Conservation (phyloP, 1,139 yeast genomes). For the Candida smagusa region DNA sequence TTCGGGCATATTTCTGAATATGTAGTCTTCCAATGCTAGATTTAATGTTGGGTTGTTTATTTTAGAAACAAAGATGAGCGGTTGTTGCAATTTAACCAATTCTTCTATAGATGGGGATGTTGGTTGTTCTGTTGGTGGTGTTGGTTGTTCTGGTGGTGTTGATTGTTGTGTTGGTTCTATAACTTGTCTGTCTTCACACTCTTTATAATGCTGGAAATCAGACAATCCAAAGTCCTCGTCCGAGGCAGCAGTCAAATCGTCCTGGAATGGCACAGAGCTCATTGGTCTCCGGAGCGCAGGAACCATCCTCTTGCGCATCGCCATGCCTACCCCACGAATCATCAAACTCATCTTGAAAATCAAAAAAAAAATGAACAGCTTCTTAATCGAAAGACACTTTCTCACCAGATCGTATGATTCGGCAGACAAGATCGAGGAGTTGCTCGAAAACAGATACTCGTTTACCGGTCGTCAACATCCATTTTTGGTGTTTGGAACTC, state of each 20-base stretch:
- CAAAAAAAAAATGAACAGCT: slow-evolving; percentile 2
- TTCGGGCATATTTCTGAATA: slow-evolving; percentile 64
- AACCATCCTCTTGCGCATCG: background rate
- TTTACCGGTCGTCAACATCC: slow-evolving; percentile 59
- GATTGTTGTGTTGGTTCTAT: background rate
- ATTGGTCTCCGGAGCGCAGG: slow-evolving; percentile 7
- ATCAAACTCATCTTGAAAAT: background rate
- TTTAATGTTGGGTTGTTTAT: slow-evolving; percentile 67
- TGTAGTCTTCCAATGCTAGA: slow-evolving; percentile 76
- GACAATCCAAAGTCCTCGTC: slow-evolving; percentile 36
- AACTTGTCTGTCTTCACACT: slow-evolving; percentile 23
- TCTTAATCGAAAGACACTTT: slow-evolving; percentile 48
- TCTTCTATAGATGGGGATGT: slow-evolving; percentile 9
- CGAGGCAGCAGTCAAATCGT: slow-evolving; percentile 33
- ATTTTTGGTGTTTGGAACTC: slow-evolving; percentile 10
- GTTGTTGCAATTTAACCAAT: slow-evolving; percentile 18
- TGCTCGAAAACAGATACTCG: slow-evolving; percentile 57
- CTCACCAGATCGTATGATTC: slow-evolving; percentile 50
- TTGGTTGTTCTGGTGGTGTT: background rate
- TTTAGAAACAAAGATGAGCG: slow-evolving; percentile 41
- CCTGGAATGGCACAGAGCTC: slow-evolving; percentile 35
- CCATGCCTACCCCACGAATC: background rate
- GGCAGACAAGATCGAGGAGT: slow-evolving; percentile 41
- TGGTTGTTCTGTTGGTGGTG: background rate
- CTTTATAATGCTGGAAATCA: slow-evolving; percentile 41